Conservation (phyloP, 306 rosid genomes). For the Cucurbita argyrosperma region DNA sequence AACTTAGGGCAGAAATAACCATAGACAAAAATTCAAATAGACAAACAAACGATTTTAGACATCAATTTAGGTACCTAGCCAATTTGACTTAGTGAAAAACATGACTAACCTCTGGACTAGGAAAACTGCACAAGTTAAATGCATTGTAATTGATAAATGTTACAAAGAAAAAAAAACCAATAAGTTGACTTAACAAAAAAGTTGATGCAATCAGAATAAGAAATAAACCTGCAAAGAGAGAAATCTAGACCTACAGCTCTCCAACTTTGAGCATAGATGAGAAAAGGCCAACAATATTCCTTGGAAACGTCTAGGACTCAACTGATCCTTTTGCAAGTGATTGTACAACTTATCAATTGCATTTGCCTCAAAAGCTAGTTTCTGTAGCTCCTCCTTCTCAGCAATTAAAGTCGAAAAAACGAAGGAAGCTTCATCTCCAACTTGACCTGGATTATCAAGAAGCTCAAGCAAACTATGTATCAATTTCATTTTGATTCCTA, state of each 20-base stretch:
- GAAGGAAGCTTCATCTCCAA: slow-evolving; percentile 83
- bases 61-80: slow-evolving; percentile 1
- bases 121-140: slow-evolving; percentile 1
- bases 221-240: slow-evolving; percentile 64
- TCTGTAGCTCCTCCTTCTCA: slow-evolving; percentile 70
- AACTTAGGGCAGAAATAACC: not conserved
- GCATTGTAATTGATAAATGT: not conserved
- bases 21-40: not conserved
- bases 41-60: not conserved
- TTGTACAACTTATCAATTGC: slow-evolving; percentile 68
- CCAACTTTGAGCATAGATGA: slow-evolving; percentile 83
- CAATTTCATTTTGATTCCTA: slow-evolving; percentile 65
- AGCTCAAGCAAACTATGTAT: slow-evolving; percentile 79
- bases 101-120: not conserved
- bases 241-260: slow-evolving; percentile 78
- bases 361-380: slow-evolving; percentile 82
- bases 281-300: slow-evolving; percentile 71
- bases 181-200: not conserved
- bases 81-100: slow-evolving; percentile 4
- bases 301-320: slow-evolving; percentile 56
- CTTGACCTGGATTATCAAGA: slow-evolving; percentile 74
- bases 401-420: slow-evolving; percentile 61
- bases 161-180: slow-evolving; percentile 1
- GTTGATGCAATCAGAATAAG: slow-evolving; percentile 6
- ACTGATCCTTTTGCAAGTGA: slow-evolving; percentile 39